Percentiles rank a stretch among this genome's conserved stretches.
phyloP scores from a whole-genome alignment of 2,329 filamentous ascomycete genomes.

The Pleomassaria siparia region DNA sequence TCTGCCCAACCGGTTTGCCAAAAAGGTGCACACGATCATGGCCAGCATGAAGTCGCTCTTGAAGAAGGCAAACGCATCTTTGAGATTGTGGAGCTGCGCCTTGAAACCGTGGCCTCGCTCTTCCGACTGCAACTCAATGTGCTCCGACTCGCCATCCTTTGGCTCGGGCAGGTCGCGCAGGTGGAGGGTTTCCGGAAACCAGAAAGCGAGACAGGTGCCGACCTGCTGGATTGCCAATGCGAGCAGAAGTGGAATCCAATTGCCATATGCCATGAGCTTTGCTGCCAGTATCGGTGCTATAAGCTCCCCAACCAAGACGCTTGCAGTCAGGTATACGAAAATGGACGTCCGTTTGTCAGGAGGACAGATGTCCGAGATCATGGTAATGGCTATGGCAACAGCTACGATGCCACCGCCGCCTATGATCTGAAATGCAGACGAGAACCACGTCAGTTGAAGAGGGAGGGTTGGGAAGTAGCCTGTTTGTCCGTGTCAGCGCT shows the following conservation, averaged over 20 bases:
- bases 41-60: slow-evolving; percentile 46
- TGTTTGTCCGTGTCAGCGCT: slow-evolving; percentile 7
- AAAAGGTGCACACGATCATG: slow-evolving; percentile 47
- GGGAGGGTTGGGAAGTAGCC: slow-evolving; percentile 44
- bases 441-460: slow-evolving; percentile 52
- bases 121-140: slow-evolving; percentile 17
- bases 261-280: slow-evolving; percentile 34
- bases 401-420: slow-evolving; percentile 53
- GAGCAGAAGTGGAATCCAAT: slow-evolving; percentile 36
- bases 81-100: slow-evolving; percentile 38
- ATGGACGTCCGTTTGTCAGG: slow-evolving; percentile 46
- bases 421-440: slow-evolving; percentile 48
- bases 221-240: slow-evolving; percentile 31
- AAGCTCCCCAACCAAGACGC: slow-evolving; percentile 37
- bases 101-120: slow-evolving; percentile 23
- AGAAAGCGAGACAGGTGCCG: slow-evolving; percentile 27
- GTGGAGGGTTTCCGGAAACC: slow-evolving; percentile 40
- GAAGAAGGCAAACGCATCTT: slow-evolving; percentile 42
- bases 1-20: slow-evolving; percentile 52
- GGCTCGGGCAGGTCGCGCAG: slow-evolving; percentile 35
- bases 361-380: slow-evolving; percentile 54
- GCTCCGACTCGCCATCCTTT: slow-evolving; percentile 13
- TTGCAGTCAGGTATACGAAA: slow-evolving; percentile 31
- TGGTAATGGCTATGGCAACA: slow-evolving; percentile 51
- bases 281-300: slow-evolving; percentile 37